Evolutionary conservation across 2,329 filamentous ascomycete species (phyloP).

Genomic region (Arthrocladium fulminans): DNA sequence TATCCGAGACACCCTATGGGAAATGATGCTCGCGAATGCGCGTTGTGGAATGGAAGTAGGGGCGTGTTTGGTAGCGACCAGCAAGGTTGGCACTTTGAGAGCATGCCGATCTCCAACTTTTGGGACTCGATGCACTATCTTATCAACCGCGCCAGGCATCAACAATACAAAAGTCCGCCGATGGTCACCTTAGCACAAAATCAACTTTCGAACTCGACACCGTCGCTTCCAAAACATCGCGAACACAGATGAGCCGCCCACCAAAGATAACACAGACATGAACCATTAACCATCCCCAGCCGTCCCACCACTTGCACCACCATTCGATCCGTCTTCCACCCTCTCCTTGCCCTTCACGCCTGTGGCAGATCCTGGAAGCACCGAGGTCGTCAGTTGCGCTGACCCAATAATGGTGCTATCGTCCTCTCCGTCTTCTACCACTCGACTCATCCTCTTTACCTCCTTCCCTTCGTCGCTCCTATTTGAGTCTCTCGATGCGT

Average conservation of each 20-base stretch:
- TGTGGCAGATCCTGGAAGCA: neutral
- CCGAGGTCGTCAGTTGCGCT: neutral
- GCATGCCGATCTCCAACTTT: neutral
- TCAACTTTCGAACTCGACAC: no score
- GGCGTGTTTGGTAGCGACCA: neutral
- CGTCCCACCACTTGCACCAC: neutral
- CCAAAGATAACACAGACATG: neutral
- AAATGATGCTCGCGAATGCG: no score
- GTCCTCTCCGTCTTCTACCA: constrained; percentile 19
- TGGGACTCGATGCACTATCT: neutral
- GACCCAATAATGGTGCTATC: neutral
- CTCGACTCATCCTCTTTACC: constrained; percentile 21
- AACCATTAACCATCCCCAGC: constrained; percentile 6
- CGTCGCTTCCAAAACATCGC: no score
- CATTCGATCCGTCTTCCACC: neutral
- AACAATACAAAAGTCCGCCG: no score
- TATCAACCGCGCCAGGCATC: neutral
- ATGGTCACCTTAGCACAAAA: no score
- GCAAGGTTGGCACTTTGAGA: neutral
- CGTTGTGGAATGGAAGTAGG: neutral
- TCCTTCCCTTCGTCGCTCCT: constrained; percentile 4
- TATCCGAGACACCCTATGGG: no score
- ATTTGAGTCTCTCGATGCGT: constrained; percentile 15
- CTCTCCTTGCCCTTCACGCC: neutral
- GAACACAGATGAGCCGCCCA: no score